Evolutionary conservation across 495 filamentous ascomycete species (phyloP).

Genomic region (Penicillium steckii): DNA sequence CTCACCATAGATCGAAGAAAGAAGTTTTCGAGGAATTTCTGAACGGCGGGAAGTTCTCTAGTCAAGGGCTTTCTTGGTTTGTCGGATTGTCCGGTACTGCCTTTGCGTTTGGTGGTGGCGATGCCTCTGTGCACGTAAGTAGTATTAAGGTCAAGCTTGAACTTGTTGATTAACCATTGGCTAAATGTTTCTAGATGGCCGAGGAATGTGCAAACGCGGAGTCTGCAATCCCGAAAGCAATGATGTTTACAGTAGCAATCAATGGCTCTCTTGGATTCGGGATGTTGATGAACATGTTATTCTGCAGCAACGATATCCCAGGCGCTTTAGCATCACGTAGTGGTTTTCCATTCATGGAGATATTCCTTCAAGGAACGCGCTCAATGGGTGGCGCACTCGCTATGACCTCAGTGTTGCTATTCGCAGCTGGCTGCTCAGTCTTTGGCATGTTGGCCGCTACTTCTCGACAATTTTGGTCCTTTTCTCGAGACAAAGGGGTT

Average conservation of each 20-base stretch:
- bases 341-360: slow-evolving; percentile 51
- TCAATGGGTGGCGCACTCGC: slow-evolving; percentile 40
- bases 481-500: slow-evolving; percentile 15
- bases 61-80: slow-evolving; percentile 42
- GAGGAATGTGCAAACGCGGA: slow-evolving; percentile 53
- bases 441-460: slow-evolving; percentile 48
- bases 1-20: slow-evolving; percentile 33
- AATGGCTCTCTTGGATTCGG: slow-evolving; percentile 52
- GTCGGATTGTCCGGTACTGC: slow-evolving; percentile 41
- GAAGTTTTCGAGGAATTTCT: slow-evolving; percentile 42
- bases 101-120: slow-evolving; percentile 42
- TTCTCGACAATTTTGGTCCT: slow-evolving; percentile 54
- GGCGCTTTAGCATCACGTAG: slow-evolving; percentile 30
- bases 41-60: slow-evolving; percentile 37
- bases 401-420: slow-evolving; percentile 45
- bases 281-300: slow-evolving; percentile 49
- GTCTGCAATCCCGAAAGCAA: slow-evolving; percentile 42
- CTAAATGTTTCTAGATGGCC: slow-evolving; percentile 40
- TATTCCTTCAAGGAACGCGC: slow-evolving; percentile 46
- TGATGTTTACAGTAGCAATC: slow-evolving; percentile 44
- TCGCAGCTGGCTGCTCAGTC: slow-evolving; percentile 38
- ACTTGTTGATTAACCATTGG: not conserved
- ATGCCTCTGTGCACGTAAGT: slow-evolving; percentile 43
- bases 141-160: not conserved
- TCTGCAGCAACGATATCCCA: slow-evolving; percentile 46